phyloP scores from a whole-genome alignment of 1,284 basidiomycete species.

The Tilletiaria anomala region DNA sequence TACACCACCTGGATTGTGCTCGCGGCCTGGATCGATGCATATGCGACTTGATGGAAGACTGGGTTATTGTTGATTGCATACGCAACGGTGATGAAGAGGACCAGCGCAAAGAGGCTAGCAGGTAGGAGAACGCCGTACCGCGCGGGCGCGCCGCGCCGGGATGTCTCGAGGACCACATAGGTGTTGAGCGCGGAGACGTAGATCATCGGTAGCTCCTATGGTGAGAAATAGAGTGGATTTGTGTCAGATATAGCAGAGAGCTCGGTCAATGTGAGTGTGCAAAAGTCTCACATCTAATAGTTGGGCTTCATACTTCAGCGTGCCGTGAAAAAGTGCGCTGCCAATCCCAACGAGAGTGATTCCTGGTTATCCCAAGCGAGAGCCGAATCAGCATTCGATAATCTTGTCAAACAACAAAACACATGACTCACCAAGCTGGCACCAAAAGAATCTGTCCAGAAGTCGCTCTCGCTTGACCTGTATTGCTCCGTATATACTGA shows the following conservation, averaged over 20 bases:
- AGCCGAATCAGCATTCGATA: not conserved
- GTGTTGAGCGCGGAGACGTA: constrained; percentile 18
- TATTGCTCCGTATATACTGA: constrained; percentile 39
- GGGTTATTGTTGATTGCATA: constrained; percentile 45
- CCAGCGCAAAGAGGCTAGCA: constrained; percentile 7
- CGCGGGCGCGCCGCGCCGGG: constrained; percentile 6
- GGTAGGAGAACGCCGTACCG: constrained; percentile 13
- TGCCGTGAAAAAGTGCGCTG: constrained; percentile 31
- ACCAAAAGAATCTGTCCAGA: constrained; percentile 17
- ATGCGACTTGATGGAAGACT: constrained; percentile 46
- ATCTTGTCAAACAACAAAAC: not conserved
- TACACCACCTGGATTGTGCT: constrained; percentile 28
- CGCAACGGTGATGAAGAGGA: constrained; percentile 18
- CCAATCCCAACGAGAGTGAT: constrained; percentile 26
- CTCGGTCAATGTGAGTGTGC: too few species aligned
- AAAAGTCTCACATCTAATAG: too few species aligned
- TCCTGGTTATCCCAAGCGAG: constrained; percentile 5
- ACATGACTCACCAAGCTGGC: constrained; percentile 7
- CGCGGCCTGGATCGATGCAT: constrained; percentile 41
- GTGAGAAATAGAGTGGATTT: too few species aligned
- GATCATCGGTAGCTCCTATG: constrained; percentile 40
- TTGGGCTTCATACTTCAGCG: constrained; percentile 31
- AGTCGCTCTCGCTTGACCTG: constrained; percentile 10
- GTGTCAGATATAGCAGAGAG: too few species aligned
- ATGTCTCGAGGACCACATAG: constrained; percentile 27